Evolutionary conservation across 2,329 filamentous ascomycete genomes (phyloP).

Genomic region (Botryotinia convoluta): DNA sequence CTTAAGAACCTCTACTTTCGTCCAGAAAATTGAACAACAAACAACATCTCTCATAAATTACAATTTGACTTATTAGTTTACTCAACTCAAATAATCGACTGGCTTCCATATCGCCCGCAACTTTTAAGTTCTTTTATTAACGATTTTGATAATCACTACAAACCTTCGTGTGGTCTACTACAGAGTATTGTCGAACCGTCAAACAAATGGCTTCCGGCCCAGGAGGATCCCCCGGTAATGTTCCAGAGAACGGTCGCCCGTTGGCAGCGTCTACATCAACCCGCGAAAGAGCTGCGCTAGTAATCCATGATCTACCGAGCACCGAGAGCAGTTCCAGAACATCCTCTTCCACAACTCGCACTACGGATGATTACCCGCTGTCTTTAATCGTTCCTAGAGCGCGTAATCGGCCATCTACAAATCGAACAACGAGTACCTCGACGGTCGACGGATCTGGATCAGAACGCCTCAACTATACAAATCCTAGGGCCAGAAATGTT

Average conservation of each 20-base stretch:
- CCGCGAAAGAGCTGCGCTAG: not conserved
- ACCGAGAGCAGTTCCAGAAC: not conserved
- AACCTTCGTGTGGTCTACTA: not conserved
- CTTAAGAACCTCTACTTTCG: not conserved
- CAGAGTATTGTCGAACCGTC: not conserved
- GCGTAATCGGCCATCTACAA: not conserved
- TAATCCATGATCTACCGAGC: not conserved
- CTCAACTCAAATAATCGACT: not conserved
- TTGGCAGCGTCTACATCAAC: not conserved
- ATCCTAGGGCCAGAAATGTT: too few species aligned
- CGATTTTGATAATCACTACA: accelerated
- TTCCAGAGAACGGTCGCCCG: not conserved
- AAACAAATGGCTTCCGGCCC: not conserved
- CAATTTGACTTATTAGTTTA: not conserved
- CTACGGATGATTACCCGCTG: not conserved
- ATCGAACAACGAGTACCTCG: not conserved
- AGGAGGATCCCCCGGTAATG: not conserved
- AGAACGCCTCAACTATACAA: not conserved
- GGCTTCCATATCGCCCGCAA: not conserved
- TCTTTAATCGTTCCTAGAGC: not conserved
- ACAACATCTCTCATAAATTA: not conserved
- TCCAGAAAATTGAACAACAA: not conserved
- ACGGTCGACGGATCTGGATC: not conserved
- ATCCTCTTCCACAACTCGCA: not conserved
- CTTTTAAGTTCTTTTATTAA: too few species aligned